Evolutionary conservation across 2,329 filamentous ascomycete species (phyloP).

Genomic region (Trichoderma guizhouense): DNA sequence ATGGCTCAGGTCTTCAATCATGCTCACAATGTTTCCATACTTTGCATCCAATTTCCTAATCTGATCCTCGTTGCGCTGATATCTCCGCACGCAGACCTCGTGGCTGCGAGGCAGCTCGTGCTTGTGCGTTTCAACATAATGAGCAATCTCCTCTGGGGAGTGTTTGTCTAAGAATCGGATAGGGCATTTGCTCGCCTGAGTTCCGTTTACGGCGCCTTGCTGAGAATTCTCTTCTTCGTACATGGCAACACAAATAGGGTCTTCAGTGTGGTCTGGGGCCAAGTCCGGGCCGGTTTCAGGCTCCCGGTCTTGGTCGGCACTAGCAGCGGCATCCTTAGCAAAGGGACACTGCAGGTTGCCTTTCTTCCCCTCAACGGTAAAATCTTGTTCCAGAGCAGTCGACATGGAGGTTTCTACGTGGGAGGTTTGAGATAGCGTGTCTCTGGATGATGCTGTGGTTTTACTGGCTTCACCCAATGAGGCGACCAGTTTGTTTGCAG

Average conservation of each 20-base stretch:
- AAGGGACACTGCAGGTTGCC: constrained; percentile 82
- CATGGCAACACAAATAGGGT: constrained; percentile 64
- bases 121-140: constrained; percentile 93
- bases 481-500: constrained; percentile 49
- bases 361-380: constrained; percentile 79
- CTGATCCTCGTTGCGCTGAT: constrained; percentile 81
- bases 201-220: constrained; percentile 46
- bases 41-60: constrained; percentile 89
- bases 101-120: constrained; percentile 92
- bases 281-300: constrained; percentile 33
- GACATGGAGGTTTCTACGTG: constrained; percentile 56
- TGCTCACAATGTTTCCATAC: constrained; percentile 86
- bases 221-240: constrained; percentile 57
- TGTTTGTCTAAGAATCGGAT: constrained; percentile 92
- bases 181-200: constrained; percentile 68
- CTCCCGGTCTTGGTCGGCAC: constrained; percentile 26
- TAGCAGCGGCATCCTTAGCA: constrained; percentile 39
- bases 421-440: constrained; percentile 43
- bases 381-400: constrained; percentile 78
- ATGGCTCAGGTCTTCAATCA: constrained; percentile 86
- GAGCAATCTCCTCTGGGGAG: constrained; percentile 86
- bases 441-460: constrained; percentile 48
- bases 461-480: constrained; percentile 50
- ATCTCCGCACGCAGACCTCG: constrained; percentile 84
- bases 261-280: constrained; percentile 48